Evolutionary conservation across 1,284 basidiomycete genomes (phyloP).

Genomic region (Puccinia hordei): DNA sequence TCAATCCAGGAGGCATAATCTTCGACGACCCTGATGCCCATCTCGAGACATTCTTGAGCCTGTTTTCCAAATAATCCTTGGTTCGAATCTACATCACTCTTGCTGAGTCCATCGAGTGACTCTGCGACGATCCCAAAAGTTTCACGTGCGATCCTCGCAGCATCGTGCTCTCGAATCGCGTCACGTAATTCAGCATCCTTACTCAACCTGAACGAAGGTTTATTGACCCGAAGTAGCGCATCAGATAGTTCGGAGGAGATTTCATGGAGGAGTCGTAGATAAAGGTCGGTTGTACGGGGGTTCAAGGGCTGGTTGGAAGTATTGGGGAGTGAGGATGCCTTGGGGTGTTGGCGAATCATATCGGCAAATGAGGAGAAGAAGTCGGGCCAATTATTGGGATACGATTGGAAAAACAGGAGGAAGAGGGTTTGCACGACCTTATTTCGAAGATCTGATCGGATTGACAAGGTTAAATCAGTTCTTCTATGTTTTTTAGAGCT

Average conservation of each 20-base stretch:
- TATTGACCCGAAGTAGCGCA: conserved; percentile 77
- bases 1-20: conserved; percentile 99
- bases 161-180: conserved; percentile 80
- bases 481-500: neutral
- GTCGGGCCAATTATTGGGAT: conserved; percentile 76
- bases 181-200: conserved; percentile 83
- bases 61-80: conserved; percentile 59
- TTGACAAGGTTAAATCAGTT: conserved; percentile 43
- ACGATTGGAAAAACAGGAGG: conserved; percentile 87
- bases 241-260: conserved; percentile 90
- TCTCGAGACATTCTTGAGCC: conserved; percentile 75
- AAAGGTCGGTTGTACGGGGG: conserved; percentile 76
- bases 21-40: conserved; percentile 84
- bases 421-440: conserved; percentile 98
- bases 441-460: conserved; percentile 74
- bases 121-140: conserved; percentile 81
- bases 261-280: conserved; percentile 84
- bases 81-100: conserved; percentile 26
- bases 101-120: conserved; percentile 60
- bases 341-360: conserved; percentile 72
- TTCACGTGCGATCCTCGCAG: conserved; percentile 80
- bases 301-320: conserved; percentile 66
- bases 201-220: conserved; percentile 67
- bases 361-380: conserved; percentile 60
- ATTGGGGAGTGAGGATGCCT: conserved; percentile 64